Conservation (phyloP, 768 basidiomycete species). For the Naganishia vishniacii region DNA sequence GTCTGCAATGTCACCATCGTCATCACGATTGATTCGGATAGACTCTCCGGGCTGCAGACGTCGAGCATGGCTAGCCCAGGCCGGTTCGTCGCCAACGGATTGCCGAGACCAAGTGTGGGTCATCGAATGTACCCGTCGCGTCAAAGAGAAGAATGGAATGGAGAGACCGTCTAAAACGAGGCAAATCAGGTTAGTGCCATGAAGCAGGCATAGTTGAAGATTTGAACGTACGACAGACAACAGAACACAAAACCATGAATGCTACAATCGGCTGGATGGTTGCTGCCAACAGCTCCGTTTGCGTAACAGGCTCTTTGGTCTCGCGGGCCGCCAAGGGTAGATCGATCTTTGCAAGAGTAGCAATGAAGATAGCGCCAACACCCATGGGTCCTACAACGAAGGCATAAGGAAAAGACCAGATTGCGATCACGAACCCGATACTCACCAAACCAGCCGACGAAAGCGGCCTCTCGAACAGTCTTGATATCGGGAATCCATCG, state of each 20-base stretch:
- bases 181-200: neutral
- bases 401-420: neutral
- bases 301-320: conserved; percentile 53
- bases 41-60: conserved; percentile 66
- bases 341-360: conserved; percentile 47
- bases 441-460: conserved; percentile 84
- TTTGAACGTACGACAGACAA: conserved; percentile 54
- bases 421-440: neutral
- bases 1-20: conserved; percentile 51
- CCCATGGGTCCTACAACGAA: conserved; percentile 61
- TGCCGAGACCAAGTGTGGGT: conserved; percentile 85
- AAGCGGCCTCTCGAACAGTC: conserved; percentile 85
- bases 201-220: neutral
- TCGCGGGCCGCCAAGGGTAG: conserved; percentile 38
- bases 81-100: conserved; percentile 56
- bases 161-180: conserved; percentile 64
- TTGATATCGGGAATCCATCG: conserved; percentile 94
- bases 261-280: conserved; percentile 87
- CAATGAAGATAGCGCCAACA: conserved; percentile 90
- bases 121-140: conserved; percentile 81
- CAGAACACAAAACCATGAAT: conserved; percentile 89
- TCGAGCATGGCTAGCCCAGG: conserved; percentile 75
- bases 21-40: conserved; percentile 79
- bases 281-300: conserved; percentile 63
- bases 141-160: conserved; percentile 89